Conservation (phyloP, 1,139 yeast genomes). For the Saccharomycopsis hybrid region DNA sequence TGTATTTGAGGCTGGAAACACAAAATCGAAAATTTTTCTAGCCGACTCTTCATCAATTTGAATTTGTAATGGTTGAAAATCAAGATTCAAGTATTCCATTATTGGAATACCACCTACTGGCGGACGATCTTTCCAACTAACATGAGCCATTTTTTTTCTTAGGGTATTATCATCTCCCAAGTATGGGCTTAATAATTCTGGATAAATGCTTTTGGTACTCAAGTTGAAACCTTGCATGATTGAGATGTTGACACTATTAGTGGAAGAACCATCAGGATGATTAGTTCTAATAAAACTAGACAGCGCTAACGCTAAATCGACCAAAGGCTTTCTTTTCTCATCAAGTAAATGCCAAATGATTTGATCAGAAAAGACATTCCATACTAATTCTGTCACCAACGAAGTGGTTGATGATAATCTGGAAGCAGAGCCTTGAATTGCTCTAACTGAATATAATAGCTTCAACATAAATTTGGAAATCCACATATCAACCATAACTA, state of each 20-base stretch:
- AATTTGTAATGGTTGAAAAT: constrained; percentile 48
- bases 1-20: constrained; percentile 35
- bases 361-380: constrained; percentile 68
- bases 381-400: constrained; percentile 30
- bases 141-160: constrained; percentile 31
- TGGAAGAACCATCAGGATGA: constrained; percentile 57
- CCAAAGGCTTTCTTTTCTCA: constrained; percentile 53
- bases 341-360: constrained; percentile 67
- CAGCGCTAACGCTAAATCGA: constrained; percentile 65
- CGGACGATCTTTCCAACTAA: constrained; percentile 58
- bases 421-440: constrained; percentile 26
- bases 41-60: constrained; percentile 60
- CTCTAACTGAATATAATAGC: constrained; percentile 15
- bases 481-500: constrained; percentile 31
- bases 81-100: constrained; percentile 46
- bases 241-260: constrained; percentile 51
- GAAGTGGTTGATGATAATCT: not conserved
- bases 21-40: constrained; percentile 45
- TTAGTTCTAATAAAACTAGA: constrained; percentile 56
- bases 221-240: constrained; percentile 69
- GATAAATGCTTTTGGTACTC: constrained; percentile 53
- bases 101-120: constrained; percentile 66
- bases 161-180: not conserved
- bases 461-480: constrained; percentile 25
- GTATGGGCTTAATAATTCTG: constrained; percentile 63